Evolutionary conservation across 2,329 filamentous ascomycete genomes (phyloP), one percentile per base, ranked within the genome.

Genomic region (Paracorniculantispora psalliotae): DNA sequence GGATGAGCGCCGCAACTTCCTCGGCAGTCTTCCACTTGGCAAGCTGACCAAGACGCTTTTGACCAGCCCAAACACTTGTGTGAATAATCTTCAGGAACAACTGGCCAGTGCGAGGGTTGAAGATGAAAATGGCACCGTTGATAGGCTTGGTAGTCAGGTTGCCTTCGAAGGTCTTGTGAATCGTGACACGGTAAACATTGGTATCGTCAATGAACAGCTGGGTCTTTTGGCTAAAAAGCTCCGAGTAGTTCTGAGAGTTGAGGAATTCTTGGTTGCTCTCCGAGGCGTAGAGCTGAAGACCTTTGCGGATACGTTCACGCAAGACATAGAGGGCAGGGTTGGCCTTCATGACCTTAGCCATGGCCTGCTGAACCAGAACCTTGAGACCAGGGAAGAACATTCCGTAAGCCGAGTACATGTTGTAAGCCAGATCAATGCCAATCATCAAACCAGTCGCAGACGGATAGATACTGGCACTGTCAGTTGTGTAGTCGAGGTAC

Each of bases 1-100:
- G 86, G 71, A 99, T 99, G 46, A 99, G 82, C 21, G 94, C 96
- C 4, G 94, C 94, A 3, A 99, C 96, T 91, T 99, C 94, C 86
- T 99, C 94, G 1, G 94, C 94, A 17, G 94, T 99, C 82, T 99
- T 99, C 94, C 94, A 99, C 73, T 99, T 99, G 49, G 94, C 94
- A 65, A 99, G 78, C 74, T 99, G 94, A 65, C 96, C 96, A 33
- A 99, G 85, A 90, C 94, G 96, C 76, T 99, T 99, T 77, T 99
- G 94, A 57, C 94, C 94, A 54, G 94, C 94, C 94, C 94, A 99
- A 28, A 99, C 96, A 70, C 92, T 97, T 1, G 94, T 99, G 76
- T 99, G 96, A 65, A 99, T 99, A 67, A 99, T 97, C 82, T 99
- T 99, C 71, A 99, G 77, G 85, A 99, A 99, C 41, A 99, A 77